Evolutionary conservation across 306 rosid species (phyloP).

Genomic region (Trifolium fragiferum): DNA sequence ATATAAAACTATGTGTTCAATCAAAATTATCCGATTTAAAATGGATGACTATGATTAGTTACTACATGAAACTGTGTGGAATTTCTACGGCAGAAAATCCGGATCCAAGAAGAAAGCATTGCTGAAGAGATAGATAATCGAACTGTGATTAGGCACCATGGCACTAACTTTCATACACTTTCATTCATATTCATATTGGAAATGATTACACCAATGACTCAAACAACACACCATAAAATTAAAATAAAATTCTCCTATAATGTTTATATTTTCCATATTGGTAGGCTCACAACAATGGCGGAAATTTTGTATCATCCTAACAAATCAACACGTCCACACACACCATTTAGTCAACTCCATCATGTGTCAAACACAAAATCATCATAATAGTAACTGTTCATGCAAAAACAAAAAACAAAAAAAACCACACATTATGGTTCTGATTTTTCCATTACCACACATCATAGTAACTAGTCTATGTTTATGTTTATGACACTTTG

Average conservation of each 20-base stretch:
- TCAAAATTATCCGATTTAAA: too few species aligned
- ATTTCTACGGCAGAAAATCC: too few species aligned
- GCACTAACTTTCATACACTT: conserved; percentile 37
- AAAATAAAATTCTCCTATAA: background rate
- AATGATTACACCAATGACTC: conserved; percentile 54
- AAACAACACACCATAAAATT: background rate
- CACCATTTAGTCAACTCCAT: conserved; percentile 53
- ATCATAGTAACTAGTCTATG: background rate
- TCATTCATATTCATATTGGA: conserved; percentile 14
- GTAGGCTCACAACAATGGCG: conserved; percentile 58
- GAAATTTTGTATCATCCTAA: conserved; percentile 44
- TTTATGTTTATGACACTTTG: conserved; percentile 42
- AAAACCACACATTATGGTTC: conserved; percentile 28
- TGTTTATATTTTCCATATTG: conserved; percentile 39
- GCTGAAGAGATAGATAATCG: background rate
- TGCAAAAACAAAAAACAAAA: background rate
- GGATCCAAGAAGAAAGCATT: background rate
- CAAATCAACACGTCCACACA: conserved; percentile 37
- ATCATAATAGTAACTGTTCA: conserved; percentile 40
- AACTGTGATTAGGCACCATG: conserved; percentile 42
- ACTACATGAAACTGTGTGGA: background rate
- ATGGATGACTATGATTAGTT: too few species aligned
- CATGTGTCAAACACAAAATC: conserved; percentile 1
- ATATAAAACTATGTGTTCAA: too few species aligned
- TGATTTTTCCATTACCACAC: conserved; percentile 33